phyloP scores from a whole-genome alignment of 1,139 yeast species.

The Wickerhamomyces sp. region DNA sequence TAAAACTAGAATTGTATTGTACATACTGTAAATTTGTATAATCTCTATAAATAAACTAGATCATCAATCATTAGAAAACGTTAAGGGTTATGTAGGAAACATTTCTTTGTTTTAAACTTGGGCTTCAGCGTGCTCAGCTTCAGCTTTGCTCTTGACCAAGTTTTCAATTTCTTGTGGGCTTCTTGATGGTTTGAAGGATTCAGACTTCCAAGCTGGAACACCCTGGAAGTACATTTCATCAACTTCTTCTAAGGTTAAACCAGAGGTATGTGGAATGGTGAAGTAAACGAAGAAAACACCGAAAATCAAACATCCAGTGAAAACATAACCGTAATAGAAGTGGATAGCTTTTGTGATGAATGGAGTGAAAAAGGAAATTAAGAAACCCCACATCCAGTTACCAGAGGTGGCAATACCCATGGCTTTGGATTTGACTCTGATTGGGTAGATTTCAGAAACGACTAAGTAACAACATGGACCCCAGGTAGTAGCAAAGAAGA shows the following conservation, averaged over 20 bases:
- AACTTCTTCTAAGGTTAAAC: slow-evolving; percentile 67
- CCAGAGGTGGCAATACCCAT: slow-evolving; percentile 71
- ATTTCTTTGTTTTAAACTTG: background rate
- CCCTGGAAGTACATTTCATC: slow-evolving; percentile 34
- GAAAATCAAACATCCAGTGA: slow-evolving; percentile 62
- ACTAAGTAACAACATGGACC: slow-evolving; percentile 78
- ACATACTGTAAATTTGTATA: background rate
- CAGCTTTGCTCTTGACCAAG: background rate
- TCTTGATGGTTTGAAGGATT: background rate
- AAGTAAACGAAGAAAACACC: slow-evolving; percentile 62
- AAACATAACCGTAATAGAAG: slow-evolving; percentile 69
- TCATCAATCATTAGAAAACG: slow-evolving; percentile 1
- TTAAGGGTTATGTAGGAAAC: no score
- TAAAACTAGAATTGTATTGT: no score
- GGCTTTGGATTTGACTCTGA: slow-evolving; percentile 73
- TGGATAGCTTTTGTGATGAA: slow-evolving; percentile 54
- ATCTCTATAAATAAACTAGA: slow-evolving; percentile 1
- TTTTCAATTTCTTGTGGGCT: background rate
- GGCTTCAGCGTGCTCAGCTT: slow-evolving; percentile 2
- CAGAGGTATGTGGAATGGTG: slow-evolving; percentile 68
- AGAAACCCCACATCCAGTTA: slow-evolving; percentile 78
- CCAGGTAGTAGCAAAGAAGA: slow-evolving; percentile 83
- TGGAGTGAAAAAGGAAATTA: slow-evolving; percentile 75
- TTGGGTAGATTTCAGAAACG: slow-evolving; percentile 73
- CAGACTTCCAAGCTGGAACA: slow-evolving; percentile 3